phyloP scores from a whole-genome alignment of 2,329 filamentous ascomycete species.

The Verruconis gallopava region DNA sequence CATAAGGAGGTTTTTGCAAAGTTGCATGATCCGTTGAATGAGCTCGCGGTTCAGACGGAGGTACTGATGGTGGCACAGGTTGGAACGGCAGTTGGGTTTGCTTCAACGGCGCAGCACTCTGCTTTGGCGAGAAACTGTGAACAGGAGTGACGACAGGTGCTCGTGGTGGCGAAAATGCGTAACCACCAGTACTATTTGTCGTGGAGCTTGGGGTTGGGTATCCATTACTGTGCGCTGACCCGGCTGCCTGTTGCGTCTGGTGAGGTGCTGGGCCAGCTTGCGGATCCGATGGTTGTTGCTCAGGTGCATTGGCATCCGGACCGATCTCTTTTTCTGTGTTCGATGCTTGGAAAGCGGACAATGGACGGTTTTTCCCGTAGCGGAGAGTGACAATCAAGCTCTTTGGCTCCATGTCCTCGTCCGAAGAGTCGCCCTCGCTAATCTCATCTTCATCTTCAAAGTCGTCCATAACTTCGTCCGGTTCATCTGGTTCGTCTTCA shows the following conservation, averaged over 20 bases:
- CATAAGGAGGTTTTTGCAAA: too few species aligned
- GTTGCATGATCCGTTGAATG: too few species aligned
- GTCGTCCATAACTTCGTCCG: constrained; percentile 43
- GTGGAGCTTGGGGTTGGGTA: not conserved
- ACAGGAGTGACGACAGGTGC: not conserved
- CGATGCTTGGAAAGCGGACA: too few species aligned
- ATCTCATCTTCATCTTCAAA: constrained; percentile 38
- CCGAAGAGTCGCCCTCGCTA: constrained; percentile 28
- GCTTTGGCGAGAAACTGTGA: not conserved
- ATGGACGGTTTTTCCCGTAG: constrained; percentile 1
- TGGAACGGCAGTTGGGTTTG: not conserved
- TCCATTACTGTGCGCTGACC: too few species aligned
- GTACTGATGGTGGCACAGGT: too few species aligned
- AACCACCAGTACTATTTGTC: not conserved
- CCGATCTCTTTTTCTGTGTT: too few species aligned
- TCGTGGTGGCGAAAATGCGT: not conserved
- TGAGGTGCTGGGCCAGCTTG: too few species aligned
- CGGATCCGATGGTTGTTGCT: too few species aligned
- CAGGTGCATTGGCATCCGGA: too few species aligned
- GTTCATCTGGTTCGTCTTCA: constrained; percentile 52
- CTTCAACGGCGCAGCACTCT: not conserved
- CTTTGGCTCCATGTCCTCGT: constrained; percentile 25
- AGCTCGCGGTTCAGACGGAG: too few species aligned
- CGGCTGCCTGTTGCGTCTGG: too few species aligned
- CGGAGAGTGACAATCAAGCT: constrained; percentile 63